phyloP scores from a whole-genome alignment of 176 grass and related monocot species.

The Eremochloa ophiuroides region DNA sequence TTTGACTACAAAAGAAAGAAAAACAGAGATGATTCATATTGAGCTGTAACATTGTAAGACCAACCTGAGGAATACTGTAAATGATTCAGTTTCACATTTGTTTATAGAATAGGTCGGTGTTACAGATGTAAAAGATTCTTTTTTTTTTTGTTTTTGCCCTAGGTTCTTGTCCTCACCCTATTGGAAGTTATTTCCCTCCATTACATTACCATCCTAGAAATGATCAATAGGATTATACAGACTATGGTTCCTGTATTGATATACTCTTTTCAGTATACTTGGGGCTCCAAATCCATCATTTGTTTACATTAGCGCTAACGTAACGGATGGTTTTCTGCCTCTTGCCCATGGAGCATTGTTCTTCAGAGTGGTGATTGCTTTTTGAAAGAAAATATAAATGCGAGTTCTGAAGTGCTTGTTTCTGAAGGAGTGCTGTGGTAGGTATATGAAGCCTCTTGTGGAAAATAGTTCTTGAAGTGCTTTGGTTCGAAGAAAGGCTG shows the following conservation, averaged over 20 bases:
- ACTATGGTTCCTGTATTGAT: neutral
- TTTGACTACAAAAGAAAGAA: neutral
- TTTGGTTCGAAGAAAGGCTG: neutral
- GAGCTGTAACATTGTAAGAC: conserved; percentile 19
- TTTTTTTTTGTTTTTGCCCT: no score
- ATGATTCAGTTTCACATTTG: conserved; percentile 24
- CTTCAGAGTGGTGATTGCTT: neutral
- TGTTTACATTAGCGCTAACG: neutral
- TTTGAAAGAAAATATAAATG: neutral
- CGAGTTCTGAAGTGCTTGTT: neutral
- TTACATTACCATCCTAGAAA: conserved; percentile 3
- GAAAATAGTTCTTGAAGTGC: neutral
- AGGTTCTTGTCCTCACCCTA: neutral
- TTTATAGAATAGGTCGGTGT: conserved; percentile 32
- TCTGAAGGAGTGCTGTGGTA: neutral
- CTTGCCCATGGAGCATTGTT: neutral
- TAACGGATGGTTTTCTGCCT: neutral
- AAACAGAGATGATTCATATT: conserved; percentile 20
- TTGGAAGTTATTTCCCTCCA: neutral
- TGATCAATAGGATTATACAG: conserved; percentile 8
- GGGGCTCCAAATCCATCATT: neutral
- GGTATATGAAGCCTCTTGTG: neutral
- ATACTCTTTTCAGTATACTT: neutral
- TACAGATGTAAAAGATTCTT: conserved; percentile 34
- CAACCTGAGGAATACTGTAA: conserved; percentile 25